Base-by-base conservation (phyloP, 495 filamentous ascomycete genomes). In the Letharia lupina region DNA sequence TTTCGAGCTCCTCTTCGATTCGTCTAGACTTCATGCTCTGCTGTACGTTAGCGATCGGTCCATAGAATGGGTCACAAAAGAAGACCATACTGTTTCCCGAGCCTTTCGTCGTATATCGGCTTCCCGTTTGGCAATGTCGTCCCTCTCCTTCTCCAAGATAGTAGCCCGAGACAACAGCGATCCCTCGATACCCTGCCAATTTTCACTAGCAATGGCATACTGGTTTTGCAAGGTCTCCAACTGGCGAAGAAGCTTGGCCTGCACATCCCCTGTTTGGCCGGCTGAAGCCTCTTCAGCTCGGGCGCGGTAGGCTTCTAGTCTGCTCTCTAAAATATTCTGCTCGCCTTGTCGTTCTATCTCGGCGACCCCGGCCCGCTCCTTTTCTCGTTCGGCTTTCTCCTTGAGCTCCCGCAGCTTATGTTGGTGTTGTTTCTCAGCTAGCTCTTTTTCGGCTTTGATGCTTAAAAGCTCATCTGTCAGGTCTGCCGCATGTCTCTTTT, bases 141-240 rank as follows among this genome's bases (percentile, higher is more conserved):
- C 93, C 56, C 92, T 79, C 71, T 99, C 95, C 72, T 87, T 91
- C 73, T 99, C 94, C 13, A 96, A 78, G 63, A 78, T 86, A 2
- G 85, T 80, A 39, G 95, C 80, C 57, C 91, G 82, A 31, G 88
- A 82, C 45, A 91, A 81, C 57, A 98, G 76, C 1, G 89, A 92
- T 16, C 89, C 84, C 70, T 99, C 93, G 58, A 98, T 89, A 0
- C 91, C 90, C 67, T 97, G 92, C 95, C 95, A 99, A 73, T 98
- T 99, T 70, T 96, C 92, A 67, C 90, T 93, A 4, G 95, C 94
- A 61, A 91, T 85, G 0, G 91, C 87, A 75, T 99, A 96, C 75
- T 99, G 95, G 7, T 89, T 93, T 76, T 98, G 95, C 60, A 99
- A 77, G 4, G 91, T 97, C 80, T 99, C 95, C 40, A 98, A 86